These are phyloP conservation scores for Diaporthe nobilis DNA, from an alignment of 2,329 filamentous ascomycete genomes.

Conservation along the genomic window DNA sequence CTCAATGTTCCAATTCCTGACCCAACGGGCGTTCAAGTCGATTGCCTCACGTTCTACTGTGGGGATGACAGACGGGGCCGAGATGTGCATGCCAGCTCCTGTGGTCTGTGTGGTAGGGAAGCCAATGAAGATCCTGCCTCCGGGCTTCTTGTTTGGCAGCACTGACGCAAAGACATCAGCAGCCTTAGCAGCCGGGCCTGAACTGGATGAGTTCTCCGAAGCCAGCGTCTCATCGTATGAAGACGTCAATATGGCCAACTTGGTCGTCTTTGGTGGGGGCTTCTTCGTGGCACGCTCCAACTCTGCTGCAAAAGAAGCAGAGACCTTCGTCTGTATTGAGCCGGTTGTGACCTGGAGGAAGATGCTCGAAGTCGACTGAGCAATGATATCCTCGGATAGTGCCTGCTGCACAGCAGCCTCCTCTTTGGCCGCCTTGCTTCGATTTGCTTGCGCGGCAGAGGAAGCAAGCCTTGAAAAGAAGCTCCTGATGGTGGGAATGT, in stretches of 20 bases:
- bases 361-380: constrained; percentile 80
- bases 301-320: constrained; percentile 81
- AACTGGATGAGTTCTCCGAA: constrained; percentile 68
- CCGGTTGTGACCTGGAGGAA: constrained; percentile 92
- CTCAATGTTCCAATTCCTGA: constrained; percentile 95
- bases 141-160: constrained; percentile 84
- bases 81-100: constrained; percentile 92
- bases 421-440: constrained; percentile 71
- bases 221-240: constrained; percentile 86
- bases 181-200: constrained; percentile 66
- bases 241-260: constrained; percentile 88
- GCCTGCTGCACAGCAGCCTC: constrained; percentile 74
- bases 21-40: constrained; percentile 94
- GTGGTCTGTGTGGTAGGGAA: constrained; percentile 99
- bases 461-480: constrained; percentile 87
- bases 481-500: constrained; percentile 76
- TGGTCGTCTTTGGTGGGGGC: constrained; percentile 89
- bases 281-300: constrained; percentile 98
- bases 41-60: constrained; percentile 98
- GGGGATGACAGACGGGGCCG: constrained; percentile 94
- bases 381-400: constrained; percentile 80
- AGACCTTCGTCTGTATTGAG: constrained; percentile 82
- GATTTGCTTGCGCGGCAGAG: constrained; percentile 64
- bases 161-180: constrained; percentile 92
- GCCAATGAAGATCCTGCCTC: constrained; percentile 94